Evolutionary conservation across 257 asterid genomes (phyloP).

Genomic region (Verbena officinalis): DNA sequence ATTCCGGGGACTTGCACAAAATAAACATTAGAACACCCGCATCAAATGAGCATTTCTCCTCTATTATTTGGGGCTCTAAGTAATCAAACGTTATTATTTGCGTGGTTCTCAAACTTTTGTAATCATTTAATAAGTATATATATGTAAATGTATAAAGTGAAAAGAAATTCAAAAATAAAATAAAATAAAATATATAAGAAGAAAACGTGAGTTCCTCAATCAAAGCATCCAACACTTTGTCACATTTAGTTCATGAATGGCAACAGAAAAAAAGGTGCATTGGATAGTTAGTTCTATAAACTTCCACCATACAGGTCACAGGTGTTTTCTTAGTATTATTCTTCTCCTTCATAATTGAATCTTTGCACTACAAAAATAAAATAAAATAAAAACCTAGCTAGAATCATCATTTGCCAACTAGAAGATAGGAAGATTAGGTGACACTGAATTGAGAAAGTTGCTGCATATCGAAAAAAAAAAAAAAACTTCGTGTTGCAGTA

Average conservation of each 20-base stretch:
- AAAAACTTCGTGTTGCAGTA: too few species aligned
- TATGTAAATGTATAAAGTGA: too few species aligned
- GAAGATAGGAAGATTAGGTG: not conserved
- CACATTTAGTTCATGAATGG: not conserved
- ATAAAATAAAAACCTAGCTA: not conserved
- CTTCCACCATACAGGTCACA: not conserved
- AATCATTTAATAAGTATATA: too few species aligned
- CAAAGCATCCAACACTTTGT: conserved; percentile 12
- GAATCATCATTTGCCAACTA: not conserved
- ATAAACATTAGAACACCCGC: too few species aligned
- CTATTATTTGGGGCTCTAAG: too few species aligned
- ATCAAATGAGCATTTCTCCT: too few species aligned
- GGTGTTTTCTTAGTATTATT: conserved; percentile 4
- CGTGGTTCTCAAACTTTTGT: too few species aligned
- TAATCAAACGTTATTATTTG: too few species aligned
- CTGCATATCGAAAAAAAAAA: too few species aligned
- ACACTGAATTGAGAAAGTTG: not conserved
- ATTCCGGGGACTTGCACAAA: too few species aligned
- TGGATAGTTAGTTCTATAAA: not conserved
- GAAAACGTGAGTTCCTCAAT: conserved; percentile 25
- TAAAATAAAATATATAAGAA: too few species aligned
- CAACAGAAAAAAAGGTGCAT: not conserved
- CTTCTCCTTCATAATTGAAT: not conserved
- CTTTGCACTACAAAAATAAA: not conserved
- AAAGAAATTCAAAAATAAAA: too few species aligned